These are phyloP conservation scores for Podospora pseudopauciseta DNA, from an alignment of 495 filamentous ascomycete genomes.

Conservation along the genomic window DNA sequence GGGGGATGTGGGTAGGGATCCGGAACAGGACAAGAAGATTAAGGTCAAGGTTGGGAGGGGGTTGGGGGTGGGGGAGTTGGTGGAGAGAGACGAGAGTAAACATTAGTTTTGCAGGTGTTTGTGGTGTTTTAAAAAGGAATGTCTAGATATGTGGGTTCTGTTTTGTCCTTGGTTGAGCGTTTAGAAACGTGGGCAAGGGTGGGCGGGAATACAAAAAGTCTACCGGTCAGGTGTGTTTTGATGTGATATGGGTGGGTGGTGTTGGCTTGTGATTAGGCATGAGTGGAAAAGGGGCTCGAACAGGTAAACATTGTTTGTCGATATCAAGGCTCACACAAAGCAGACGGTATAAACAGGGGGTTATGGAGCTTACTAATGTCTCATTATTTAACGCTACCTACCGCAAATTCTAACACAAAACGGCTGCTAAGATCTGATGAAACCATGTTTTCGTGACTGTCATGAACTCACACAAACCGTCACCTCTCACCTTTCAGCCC, in stretches of 20 bases:
- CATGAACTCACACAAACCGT: too few species aligned
- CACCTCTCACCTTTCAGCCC: background rate
- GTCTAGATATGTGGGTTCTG: background rate
- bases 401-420: too few species aligned
- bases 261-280: background rate
- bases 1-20: conserved; percentile 43
- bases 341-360: too few species aligned
- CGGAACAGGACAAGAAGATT: conserved; percentile 36
- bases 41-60: conserved; percentile 77
- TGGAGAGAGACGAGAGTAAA: conserved; percentile 71
- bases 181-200: background rate
- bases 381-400: too few species aligned
- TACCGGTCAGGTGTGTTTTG: background rate
- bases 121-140: too few species aligned
- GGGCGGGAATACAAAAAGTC: background rate
- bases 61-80: conserved; percentile 79
- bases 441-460: too few species aligned
- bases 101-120: background rate
- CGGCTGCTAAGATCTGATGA: too few species aligned
- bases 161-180: background rate
- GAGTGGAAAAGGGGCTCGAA: background rate
- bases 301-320: too few species aligned
- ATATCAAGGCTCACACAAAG: too few species aligned
- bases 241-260: background rate
- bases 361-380: too few species aligned